A percentile compares a stretch with the other conserved stretches of the same genome.
Conservation (phyloP, 495 filamentous ascomycete species). For the Lepraria neglecta region DNA sequence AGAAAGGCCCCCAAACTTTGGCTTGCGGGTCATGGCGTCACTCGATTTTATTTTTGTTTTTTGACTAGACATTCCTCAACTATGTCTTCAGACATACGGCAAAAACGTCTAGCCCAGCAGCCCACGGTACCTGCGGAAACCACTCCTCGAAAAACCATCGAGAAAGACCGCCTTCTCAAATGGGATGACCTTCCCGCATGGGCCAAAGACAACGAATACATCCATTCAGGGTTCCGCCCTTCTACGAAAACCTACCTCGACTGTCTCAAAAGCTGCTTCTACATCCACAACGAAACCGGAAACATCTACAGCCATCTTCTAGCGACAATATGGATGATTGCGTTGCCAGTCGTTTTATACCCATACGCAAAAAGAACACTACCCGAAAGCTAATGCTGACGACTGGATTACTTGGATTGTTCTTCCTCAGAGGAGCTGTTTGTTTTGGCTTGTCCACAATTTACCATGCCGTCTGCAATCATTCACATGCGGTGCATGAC, state of each 20-base stretch:
- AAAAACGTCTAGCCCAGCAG: neutral
- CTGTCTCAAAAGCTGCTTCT: constrained; percentile 32
- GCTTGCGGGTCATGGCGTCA: no score
- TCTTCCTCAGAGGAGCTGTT: constrained; percentile 35
- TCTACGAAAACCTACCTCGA: constrained; percentile 30
- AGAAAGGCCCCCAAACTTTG: no score
- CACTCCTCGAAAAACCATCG: neutral
- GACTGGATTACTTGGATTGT: constrained; percentile 41
- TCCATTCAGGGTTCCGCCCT: constrained; percentile 35
- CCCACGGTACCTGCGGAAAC: neutral
- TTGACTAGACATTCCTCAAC: neutral
- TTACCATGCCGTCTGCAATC: constrained; percentile 49
- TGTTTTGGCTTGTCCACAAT: constrained; percentile 40
- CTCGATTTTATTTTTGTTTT: neutral
- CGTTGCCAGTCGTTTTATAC: constrained; percentile 29
- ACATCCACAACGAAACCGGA: constrained; percentile 44
- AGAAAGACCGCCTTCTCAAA: neutral
- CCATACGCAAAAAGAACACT: constrained; percentile 29
- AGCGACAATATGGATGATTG: constrained; percentile 31
- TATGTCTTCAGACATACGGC: neutral
- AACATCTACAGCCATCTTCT: constrained; percentile 44
- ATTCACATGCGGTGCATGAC: constrained; percentile 37
- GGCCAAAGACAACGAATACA: constrained; percentile 37
- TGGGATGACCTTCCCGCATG: constrained; percentile 33
- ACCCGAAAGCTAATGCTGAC: constrained; percentile 29